Percentiles rank a stretch among this genome's conserved stretches.
Conservation (phyloP, 352 stramenopile genomes). For the Phytophthora agathidicida region DNA sequence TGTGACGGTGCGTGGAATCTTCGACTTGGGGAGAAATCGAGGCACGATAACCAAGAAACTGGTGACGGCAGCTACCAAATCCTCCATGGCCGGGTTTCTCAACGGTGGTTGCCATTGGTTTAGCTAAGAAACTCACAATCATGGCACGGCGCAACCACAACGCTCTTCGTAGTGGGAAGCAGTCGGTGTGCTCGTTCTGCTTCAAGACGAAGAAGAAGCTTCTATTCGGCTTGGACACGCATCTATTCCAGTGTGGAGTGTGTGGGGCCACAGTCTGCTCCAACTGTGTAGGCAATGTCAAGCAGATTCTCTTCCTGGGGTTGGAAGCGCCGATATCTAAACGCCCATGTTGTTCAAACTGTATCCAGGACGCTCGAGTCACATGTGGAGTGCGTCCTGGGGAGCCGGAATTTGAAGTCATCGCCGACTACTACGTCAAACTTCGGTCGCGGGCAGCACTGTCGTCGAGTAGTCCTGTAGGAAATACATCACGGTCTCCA, state of each 20-base stretch:
- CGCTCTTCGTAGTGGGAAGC: neutral
- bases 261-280: slow-evolving; percentile 35
- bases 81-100: slow-evolving; percentile 38
- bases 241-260: slow-evolving; percentile 29
- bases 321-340: slow-evolving; percentile 16
- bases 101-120: slow-evolving; percentile 40
- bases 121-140: slow-evolving; percentile 60
- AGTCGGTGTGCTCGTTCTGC: slow-evolving; percentile 30
- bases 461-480: neutral
- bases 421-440: slow-evolving; percentile 31
- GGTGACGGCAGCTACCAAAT: slow-evolving; percentile 33
- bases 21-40: slow-evolving; percentile 37
- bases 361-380: slow-evolving; percentile 36
- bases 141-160: slow-evolving; percentile 26
- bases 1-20: slow-evolving; percentile 44
- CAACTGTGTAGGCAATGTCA: slow-evolving; percentile 32
- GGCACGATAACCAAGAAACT: slow-evolving; percentile 25
- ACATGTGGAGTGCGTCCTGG: slow-evolving; percentile 22
- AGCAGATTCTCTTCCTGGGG: slow-evolving; percentile 36
- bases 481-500: slow-evolving; percentile 2
- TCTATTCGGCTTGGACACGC: slow-evolving; percentile 18
- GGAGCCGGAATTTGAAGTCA: slow-evolving; percentile 31
- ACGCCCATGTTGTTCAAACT: slow-evolving; percentile 35
- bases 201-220: slow-evolving; percentile 27
- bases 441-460: neutral